Conservation (phyloP, 768 basidiomycete species). For the Termitomyces sp. region DNA sequence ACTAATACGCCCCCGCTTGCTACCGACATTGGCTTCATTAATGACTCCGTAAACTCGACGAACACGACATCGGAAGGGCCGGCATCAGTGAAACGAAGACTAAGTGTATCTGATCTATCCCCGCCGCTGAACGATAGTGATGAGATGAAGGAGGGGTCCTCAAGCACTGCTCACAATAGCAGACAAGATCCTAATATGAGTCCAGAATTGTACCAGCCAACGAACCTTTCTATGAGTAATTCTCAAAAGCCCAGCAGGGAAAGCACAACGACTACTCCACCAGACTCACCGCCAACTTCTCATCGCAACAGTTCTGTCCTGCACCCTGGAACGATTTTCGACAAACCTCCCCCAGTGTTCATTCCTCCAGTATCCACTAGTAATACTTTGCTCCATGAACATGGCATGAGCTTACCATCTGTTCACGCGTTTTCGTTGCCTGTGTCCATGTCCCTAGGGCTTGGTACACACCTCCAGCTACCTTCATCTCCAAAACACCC, state of each 20-base stretch:
- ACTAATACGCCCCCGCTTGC: slow-evolving; percentile 13
- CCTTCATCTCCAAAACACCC: slow-evolving; percentile 26
- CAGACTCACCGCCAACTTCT: slow-evolving; percentile 48
- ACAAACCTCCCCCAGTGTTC: slow-evolving; percentile 51
- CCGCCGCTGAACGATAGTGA: slow-evolving; percentile 29
- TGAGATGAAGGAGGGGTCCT: slow-evolving; percentile 31
- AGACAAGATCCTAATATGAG: background rate
- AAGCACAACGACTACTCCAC: slow-evolving; percentile 55
- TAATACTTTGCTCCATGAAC: slow-evolving; percentile 23
- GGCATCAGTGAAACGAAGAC: slow-evolving; percentile 28
- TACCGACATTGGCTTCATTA: background rate
- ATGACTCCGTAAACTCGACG: background rate
- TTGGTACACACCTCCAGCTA: slow-evolving; percentile 31
- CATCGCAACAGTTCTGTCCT: slow-evolving; percentile 30
- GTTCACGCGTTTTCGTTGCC: slow-evolving; percentile 40
- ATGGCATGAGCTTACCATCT: slow-evolving; percentile 30
- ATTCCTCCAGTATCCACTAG: slow-evolving; percentile 36
- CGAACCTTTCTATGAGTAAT: slow-evolving; percentile 8
- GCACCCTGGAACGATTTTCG: slow-evolving; percentile 53
- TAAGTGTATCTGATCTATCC: slow-evolving; percentile 64
- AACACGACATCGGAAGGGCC: background rate
- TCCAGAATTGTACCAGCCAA: background rate
- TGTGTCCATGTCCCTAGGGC: slow-evolving; percentile 42
- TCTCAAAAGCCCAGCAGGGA: slow-evolving; percentile 19
- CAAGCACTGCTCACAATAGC: slow-evolving; percentile 22